These are phyloP conservation scores for Aspergillus sp. DNA, from an alignment of 2,329 filamentous ascomycete genomes.

Conservation along the genomic window DNA sequence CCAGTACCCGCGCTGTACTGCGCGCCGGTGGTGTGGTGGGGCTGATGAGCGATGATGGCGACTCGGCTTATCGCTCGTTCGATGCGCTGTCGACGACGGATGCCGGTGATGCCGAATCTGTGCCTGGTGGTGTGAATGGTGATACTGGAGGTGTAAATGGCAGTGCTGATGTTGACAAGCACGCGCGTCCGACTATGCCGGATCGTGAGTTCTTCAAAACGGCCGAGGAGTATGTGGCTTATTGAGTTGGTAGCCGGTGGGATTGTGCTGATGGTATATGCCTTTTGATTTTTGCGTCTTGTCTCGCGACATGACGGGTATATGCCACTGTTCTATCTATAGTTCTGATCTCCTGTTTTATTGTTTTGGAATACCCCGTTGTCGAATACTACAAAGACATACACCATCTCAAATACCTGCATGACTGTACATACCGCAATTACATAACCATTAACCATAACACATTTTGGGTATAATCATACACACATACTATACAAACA, in stretches of 20 bases:
- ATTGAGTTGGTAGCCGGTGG: neutral
- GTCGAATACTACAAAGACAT: neutral
- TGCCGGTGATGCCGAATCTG: constrained; percentile 13
- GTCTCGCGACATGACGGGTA: neutral
- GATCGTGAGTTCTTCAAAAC: constrained; percentile 34
- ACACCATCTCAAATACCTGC: neutral
- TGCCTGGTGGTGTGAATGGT: neutral
- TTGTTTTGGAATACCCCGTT: neutral
- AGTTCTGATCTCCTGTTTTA: neutral
- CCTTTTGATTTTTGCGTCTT: neutral
- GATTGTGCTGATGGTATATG: neutral
- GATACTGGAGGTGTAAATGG: neutral
- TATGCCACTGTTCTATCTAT: neutral
- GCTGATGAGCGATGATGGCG: constrained; percentile 15
- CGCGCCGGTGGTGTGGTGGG: constrained; percentile 32
- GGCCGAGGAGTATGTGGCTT: constrained; percentile 23
- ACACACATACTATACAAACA: constrained; percentile 8
- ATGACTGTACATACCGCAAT: neutral
- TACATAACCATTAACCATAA: neutral
- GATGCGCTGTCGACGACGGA: constrained; percentile 26
- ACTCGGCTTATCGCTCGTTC: constrained; percentile 24
- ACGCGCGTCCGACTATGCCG: constrained; percentile 28
- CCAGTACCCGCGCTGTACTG: constrained; percentile 34
- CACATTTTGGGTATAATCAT: constrained; percentile 11
- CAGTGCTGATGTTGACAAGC: neutral